phyloP scores from a whole-genome alignment of 768 basidiomycete species.

The Tulasnella sp. region DNA sequence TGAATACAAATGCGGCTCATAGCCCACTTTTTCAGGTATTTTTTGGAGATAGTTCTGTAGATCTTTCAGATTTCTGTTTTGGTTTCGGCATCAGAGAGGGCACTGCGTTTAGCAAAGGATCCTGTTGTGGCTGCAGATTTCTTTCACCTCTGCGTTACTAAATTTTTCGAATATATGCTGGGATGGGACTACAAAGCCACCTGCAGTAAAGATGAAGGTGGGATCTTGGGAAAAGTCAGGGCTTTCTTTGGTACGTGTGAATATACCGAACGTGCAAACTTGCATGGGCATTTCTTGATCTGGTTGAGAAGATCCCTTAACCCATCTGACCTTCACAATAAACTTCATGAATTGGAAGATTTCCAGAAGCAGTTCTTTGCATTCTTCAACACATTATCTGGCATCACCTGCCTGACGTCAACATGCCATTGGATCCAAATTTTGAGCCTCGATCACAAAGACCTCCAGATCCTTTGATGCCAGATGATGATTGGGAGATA shows the following conservation, averaged over 20 bases:
- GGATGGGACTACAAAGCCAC: constrained; percentile 33
- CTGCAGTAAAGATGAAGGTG: constrained; percentile 28
- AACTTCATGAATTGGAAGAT: constrained; percentile 25
- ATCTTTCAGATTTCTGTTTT: constrained; percentile 30
- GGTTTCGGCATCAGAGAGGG: constrained; percentile 27
- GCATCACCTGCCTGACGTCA: constrained; percentile 35
- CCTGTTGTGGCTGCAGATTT: constrained; percentile 39
- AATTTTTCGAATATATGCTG: constrained; percentile 34
- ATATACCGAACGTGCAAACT: constrained; percentile 32
- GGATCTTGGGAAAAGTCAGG: constrained; percentile 34
- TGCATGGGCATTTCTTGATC: constrained; percentile 38
- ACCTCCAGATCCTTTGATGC: constrained; percentile 30
- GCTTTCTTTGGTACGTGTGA: constrained; percentile 36
- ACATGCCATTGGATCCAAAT: constrained; percentile 28
- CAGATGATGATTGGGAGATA: constrained; percentile 23
- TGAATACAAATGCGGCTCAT: constrained; percentile 31
- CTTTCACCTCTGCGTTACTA: constrained; percentile 33
- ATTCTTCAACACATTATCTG: constrained; percentile 37
- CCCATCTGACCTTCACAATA: constrained; percentile 35
- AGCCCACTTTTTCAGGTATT: constrained; percentile 37
- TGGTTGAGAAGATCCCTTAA: constrained; percentile 36
- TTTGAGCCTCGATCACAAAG: constrained; percentile 33
- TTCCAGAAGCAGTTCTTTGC: constrained; percentile 33
- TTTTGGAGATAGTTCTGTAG: constrained; percentile 31
- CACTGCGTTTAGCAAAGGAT: constrained; percentile 34